These are phyloP conservation scores for Solanum chiquidenum DNA, from an alignment of 257 asterid genomes.

Conservation along the genomic window DNA sequence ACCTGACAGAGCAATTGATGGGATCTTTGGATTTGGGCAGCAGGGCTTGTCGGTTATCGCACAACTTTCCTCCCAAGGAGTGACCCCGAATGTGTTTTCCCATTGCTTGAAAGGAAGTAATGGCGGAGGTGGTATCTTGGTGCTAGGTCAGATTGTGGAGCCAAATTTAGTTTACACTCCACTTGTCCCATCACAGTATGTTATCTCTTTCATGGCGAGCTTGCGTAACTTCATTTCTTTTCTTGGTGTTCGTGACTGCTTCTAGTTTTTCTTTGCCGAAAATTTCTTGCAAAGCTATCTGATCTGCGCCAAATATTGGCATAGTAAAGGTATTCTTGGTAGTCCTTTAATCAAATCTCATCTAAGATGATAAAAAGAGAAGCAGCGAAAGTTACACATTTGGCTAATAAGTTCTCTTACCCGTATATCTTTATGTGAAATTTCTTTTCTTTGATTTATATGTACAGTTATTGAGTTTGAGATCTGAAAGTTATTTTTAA, in stretches of 20 bases:
- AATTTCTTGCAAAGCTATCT: not conserved
- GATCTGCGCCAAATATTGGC: not conserved
- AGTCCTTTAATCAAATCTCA: not conserved
- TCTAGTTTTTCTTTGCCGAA: not conserved
- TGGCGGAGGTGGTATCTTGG: constrained; percentile 87
- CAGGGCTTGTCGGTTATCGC: constrained; percentile 79
- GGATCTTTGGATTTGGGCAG: constrained; percentile 98
- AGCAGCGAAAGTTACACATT: not conserved
- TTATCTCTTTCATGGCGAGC: constrained; percentile 10
- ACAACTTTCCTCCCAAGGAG: constrained; percentile 80
- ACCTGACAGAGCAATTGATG: constrained; percentile 96
- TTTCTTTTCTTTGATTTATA: not conserved
- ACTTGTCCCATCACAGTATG: constrained; percentile 91
- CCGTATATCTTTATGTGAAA: not conserved
- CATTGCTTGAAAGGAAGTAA: constrained; percentile 78
- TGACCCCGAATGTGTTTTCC: constrained; percentile 68
- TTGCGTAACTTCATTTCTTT: not conserved
- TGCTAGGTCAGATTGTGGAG: constrained; percentile 82
- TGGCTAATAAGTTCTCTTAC: not conserved
- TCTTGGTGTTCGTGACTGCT: not conserved
- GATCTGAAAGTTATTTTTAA: not conserved
- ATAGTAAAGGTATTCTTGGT: not conserved
- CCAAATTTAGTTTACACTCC: constrained; percentile 87
- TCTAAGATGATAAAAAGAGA: not conserved
- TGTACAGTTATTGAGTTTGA: not conserved